phyloP scores from a whole-genome alignment of 23 red algal genomes.

The Gracilaria caudata region DNA sequence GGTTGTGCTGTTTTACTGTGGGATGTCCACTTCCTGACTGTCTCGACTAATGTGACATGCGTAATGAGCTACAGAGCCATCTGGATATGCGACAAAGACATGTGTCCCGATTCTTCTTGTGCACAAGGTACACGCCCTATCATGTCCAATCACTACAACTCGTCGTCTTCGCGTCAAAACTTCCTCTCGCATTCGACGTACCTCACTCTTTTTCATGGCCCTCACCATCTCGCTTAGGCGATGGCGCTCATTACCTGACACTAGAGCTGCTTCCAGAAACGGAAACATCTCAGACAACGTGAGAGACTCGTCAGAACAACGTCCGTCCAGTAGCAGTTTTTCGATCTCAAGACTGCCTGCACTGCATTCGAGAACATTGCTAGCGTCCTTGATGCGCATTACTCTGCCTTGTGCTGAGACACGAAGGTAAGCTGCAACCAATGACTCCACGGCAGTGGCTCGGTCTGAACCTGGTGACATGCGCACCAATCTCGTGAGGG shows the following conservation, averaged over 20 bases:
- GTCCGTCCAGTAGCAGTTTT: conserved; percentile 46
- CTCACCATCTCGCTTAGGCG: conserved; percentile 44
- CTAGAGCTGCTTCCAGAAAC: conserved; percentile 41
- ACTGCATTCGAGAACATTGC: conserved; percentile 27
- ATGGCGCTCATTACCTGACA: conserved; percentile 44
- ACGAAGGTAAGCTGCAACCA: conserved; percentile 55
- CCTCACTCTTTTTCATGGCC: conserved; percentile 64
- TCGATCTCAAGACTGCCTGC: conserved; percentile 51
- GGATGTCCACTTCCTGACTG: not conserved
- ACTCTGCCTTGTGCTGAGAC: conserved; percentile 46
- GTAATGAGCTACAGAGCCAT: conserved; percentile 57
- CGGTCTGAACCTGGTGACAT: conserved; percentile 39
- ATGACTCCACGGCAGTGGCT: conserved; percentile 23
- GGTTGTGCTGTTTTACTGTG: not conserved
- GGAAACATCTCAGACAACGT: conserved; percentile 45
- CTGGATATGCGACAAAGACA: conserved; percentile 54
- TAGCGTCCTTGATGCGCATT: conserved; percentile 44
- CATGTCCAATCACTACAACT: conserved; percentile 49
- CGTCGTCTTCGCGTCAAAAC: conserved; percentile 47
- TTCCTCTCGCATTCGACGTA: conserved; percentile 58
- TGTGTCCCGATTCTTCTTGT: conserved; percentile 48
- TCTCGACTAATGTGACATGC: conserved; percentile 64
- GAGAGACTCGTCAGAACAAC: conserved; percentile 28
- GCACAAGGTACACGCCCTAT: conserved; percentile 61
- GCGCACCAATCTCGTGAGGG: conserved; percentile 42